Evolutionary conservation across 2,329 filamentous ascomycete genomes (phyloP).

Genomic region (Fusarium sp.): DNA sequence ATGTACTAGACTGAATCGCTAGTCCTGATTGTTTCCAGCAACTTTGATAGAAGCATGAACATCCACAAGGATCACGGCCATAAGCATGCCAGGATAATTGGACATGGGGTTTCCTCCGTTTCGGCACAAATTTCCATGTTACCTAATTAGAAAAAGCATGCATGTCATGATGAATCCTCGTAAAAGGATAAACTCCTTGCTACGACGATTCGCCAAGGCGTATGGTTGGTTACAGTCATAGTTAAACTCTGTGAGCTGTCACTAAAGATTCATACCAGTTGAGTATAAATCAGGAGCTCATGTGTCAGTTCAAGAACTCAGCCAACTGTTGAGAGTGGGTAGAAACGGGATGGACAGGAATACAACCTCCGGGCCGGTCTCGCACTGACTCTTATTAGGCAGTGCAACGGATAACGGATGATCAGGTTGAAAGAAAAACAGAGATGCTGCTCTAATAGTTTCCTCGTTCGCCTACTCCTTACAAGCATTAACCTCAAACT

Average conservation of each 20-base stretch:
- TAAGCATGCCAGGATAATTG: slow-evolving; percentile 21
- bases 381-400: slow-evolving; percentile 6
- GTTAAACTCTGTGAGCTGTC: background rate
- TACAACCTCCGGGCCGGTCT: slow-evolving; percentile 10
- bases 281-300: background rate
- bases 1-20: slow-evolving; percentile 33
- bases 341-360: slow-evolving; percentile 8
- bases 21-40: slow-evolving; percentile 18
- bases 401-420: background rate
- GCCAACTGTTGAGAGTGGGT: slow-evolving; percentile 3
- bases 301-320: slow-evolving; percentile 1
- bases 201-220: background rate
- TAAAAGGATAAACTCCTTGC: background rate
- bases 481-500: slow-evolving; percentile 12
- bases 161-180: background rate
- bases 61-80: slow-evolving; percentile 24
- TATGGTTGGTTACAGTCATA: background rate
- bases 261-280: background rate
- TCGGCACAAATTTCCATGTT: slow-evolving; percentile 24
- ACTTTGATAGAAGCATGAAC: slow-evolving; percentile 38
- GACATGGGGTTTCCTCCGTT: slow-evolving; percentile 20
- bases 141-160: slow-evolving; percentile 9
- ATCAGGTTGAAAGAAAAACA: background rate
- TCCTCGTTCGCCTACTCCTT: slow-evolving; percentile 14
- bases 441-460: slow-evolving; percentile 6